Conservation (phyloP, 768 basidiomycete species). For the button mushroom (Agaricus bisporus) region DNA sequence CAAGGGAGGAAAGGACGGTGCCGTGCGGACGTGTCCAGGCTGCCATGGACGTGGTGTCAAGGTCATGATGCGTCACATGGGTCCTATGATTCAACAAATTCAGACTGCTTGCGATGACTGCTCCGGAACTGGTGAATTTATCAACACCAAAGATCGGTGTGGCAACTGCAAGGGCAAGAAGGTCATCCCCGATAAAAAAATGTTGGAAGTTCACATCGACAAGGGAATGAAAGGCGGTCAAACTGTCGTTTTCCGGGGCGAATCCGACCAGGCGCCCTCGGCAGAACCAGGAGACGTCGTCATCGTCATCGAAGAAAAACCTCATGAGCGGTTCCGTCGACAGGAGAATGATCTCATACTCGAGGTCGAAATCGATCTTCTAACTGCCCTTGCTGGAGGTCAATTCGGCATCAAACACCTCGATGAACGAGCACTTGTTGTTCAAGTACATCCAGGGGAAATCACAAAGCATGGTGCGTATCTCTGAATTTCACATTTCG, state of each 20-base stretch:
- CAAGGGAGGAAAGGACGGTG: slow-evolving; percentile 96
- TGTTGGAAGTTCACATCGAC: slow-evolving; percentile 96
- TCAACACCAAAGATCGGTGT: slow-evolving; percentile 92
- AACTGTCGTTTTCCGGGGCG: slow-evolving; percentile 82
- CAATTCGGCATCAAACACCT: slow-evolving; percentile 87
- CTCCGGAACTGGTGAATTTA: slow-evolving; percentile 88
- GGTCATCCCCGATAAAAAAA: slow-evolving; percentile 88
- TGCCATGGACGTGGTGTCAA: slow-evolving; percentile 91
- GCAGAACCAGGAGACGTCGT: slow-evolving; percentile 91
- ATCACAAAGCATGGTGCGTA: slow-evolving; percentile 86
- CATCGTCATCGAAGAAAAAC: slow-evolving; percentile 90
- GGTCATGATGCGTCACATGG: slow-evolving; percentile 92
- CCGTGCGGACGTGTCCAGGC: slow-evolving; percentile 68
- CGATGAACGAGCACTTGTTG: slow-evolving; percentile 83
- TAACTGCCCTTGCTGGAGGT: slow-evolving; percentile 92
- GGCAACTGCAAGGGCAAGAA: slow-evolving; percentile 93
- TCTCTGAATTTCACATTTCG: background rate
- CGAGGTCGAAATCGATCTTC: slow-evolving; percentile 87
- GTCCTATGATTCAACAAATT: slow-evolving; percentile 99
- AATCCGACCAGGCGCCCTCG: slow-evolving; percentile 88
- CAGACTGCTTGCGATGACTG: slow-evolving; percentile 95
- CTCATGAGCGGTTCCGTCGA: slow-evolving; percentile 83
- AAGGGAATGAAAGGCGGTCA: slow-evolving; percentile 96
- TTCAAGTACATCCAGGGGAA: slow-evolving; percentile 84
- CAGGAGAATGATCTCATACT: slow-evolving; percentile 82